Percentiles rank a stretch among this genome's conserved stretches.
Evolutionary conservation across 371 early-diverging fungal genomes (phyloP).

Genomic region (Zychaea mexicana): DNA sequence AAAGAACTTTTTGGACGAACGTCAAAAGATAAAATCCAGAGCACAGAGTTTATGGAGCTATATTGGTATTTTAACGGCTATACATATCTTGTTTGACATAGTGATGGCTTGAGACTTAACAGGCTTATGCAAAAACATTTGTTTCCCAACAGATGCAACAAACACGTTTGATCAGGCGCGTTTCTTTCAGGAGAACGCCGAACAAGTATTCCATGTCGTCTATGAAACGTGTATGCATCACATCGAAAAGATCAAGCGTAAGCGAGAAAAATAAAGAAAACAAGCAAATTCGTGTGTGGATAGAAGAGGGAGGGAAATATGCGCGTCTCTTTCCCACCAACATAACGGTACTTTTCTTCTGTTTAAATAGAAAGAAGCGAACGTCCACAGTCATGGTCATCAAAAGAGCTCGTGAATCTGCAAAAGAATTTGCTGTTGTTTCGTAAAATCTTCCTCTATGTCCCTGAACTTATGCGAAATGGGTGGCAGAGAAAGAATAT

Average conservation of each 20-base stretch:
- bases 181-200: slow-evolving; percentile 81
- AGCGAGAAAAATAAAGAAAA: too few relatives aligned
- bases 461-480: slow-evolving; percentile 68
- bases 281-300: too few relatives aligned
- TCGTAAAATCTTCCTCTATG: slow-evolving; percentile 68
- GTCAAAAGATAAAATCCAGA: slow-evolving; percentile 75
- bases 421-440: slow-evolving; percentile 67
- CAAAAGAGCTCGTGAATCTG: slow-evolving; percentile 69
- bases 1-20: slow-evolving; percentile 78
- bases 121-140: too few relatives aligned
- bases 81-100: background rate
- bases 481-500: slow-evolving; percentile 76
- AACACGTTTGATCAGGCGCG: slow-evolving; percentile 75
- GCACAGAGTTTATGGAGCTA: slow-evolving; percentile 70
- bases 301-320: too few relatives aligned
- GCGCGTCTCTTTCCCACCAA: too few relatives aligned
- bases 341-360: too few relatives aligned
- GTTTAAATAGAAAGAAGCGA: slow-evolving; percentile 38
- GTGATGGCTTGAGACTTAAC: too few relatives aligned
- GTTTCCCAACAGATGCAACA: slow-evolving; percentile 69
- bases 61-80: slow-evolving; percentile 50
- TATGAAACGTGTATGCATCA: slow-evolving; percentile 71
- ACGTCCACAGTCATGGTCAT: slow-evolving; percentile 50
- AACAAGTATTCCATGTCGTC: slow-evolving; percentile 69
- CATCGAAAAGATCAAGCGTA: slow-evolving; percentile 76